A percentile compares a stretch with the other conserved stretches of the same genome.
Conservation (phyloP, 805 yeast species). For the Candida nonsorbophila region DNA sequence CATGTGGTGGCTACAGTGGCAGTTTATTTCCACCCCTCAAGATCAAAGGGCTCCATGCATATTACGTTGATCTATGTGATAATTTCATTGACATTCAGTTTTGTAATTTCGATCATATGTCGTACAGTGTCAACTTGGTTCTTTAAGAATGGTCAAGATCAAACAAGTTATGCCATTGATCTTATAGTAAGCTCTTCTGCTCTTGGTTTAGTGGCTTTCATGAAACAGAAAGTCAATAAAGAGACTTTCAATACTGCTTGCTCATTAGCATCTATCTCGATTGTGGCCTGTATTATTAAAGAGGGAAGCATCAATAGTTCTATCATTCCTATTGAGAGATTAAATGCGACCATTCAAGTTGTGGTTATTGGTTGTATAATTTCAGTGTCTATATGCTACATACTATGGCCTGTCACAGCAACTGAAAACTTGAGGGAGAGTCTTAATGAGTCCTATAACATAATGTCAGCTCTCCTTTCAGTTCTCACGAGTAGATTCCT, state of each 20-base stretch:
- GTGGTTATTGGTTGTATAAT: slow-evolving; percentile 57
- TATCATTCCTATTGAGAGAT: slow-evolving; percentile 48
- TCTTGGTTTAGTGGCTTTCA: slow-evolving; percentile 61
- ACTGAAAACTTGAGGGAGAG: slow-evolving; percentile 36
- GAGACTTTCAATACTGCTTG: slow-evolving; percentile 79
- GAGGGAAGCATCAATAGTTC: slow-evolving; percentile 66
- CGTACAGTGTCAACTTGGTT: slow-evolving; percentile 46
- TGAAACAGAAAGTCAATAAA: slow-evolving; percentile 61
- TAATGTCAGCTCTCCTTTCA: slow-evolving; percentile 46
- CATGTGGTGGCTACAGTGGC: slow-evolving; percentile 80
- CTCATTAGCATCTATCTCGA: slow-evolving; percentile 65
- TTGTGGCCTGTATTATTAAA: slow-evolving; percentile 66
- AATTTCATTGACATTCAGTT: slow-evolving; percentile 48
- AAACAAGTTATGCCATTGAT: slow-evolving; percentile 48
- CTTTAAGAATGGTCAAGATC: slow-evolving; percentile 41
- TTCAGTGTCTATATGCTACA: slow-evolving; percentile 56
- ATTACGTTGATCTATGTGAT: slow-evolving; percentile 64
- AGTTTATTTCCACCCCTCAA: slow-evolving; percentile 78
- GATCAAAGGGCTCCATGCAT: slow-evolving; percentile 76
- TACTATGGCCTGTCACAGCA: slow-evolving; percentile 61
- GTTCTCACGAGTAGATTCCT: slow-evolving; percentile 45
- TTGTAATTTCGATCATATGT: slow-evolving; percentile 46
- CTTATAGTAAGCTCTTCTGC: slow-evolving; percentile 49
- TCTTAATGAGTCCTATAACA: slow-evolving; percentile 47
- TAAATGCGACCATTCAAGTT: slow-evolving; percentile 50